phyloP scores from a whole-genome alignment of 176 grass and related monocot species.

The Avena atlantica region DNA sequence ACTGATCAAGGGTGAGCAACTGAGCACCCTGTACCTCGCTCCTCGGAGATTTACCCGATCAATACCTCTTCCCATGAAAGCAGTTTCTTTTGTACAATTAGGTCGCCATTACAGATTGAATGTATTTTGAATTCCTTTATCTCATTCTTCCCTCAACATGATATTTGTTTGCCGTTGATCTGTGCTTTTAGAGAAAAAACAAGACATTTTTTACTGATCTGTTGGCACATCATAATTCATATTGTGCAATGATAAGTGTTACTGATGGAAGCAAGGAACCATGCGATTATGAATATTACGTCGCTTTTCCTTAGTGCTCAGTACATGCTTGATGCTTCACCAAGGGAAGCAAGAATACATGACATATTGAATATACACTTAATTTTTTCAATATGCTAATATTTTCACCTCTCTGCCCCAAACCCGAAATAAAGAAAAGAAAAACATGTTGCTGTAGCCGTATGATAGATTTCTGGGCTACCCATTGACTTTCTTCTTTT shows the following conservation, averaged over 20 bases:
- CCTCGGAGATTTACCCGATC: not conserved
- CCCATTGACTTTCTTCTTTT: not conserved
- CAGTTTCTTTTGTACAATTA: not conserved
- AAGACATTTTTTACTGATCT: not conserved
- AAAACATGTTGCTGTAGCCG: constrained; percentile 3
- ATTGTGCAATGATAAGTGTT: not conserved
- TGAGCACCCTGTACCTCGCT: not conserved
- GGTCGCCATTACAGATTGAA: not conserved
- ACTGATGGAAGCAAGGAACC: not conserved
- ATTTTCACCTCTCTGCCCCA: not conserved
- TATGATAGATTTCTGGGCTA: constrained; percentile 27
- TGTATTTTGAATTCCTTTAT: not conserved
- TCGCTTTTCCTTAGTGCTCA: not conserved
- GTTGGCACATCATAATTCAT: not conserved
- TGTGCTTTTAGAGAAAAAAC: not conserved
- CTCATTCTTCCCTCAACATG: not conserved
- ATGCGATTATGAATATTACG: not conserved
- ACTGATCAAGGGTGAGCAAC: not conserved
- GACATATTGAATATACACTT: not conserved
- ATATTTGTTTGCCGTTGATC: not conserved
- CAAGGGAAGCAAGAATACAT: not conserved
- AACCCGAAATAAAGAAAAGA: not conserved
- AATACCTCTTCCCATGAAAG: not conserved
- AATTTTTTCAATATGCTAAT: not conserved
- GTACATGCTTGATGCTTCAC: not conserved